Evolutionary conservation across 306 rosid genomes (phyloP), one percentile per base, ranked within the genome.

Genomic region (Malus fusca): DNA sequence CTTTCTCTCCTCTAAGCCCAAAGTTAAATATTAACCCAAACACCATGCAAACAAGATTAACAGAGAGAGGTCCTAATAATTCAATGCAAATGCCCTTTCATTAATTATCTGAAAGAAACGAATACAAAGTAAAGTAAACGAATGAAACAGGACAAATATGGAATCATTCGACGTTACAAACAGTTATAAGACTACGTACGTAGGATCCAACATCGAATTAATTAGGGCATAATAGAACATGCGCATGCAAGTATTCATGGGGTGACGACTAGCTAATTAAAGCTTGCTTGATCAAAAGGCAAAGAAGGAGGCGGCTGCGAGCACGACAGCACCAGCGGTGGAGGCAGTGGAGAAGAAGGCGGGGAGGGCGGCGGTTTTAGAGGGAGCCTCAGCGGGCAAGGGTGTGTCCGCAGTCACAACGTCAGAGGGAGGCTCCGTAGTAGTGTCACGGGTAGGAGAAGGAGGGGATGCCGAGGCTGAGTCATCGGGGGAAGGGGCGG

Each of bases 401-500:
- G 55, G 33, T 28, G 35, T 42, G 19, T 18, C 76, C 3, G 89
- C 81, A 0, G 82, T 59, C 6, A 68, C 67, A 14, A 31, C 3
- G 22, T 48, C 85, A 28, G 65, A 48, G 71, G 26, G 59, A 43
- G 35, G 15, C 13, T 69, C 73, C 5, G 56, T 5, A 6, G 21
- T 15, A 6, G 14, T 22, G 15, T 51, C 79, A 7, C 8, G 14
- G 1, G 17, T 14, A 0, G 79, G 55, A 6, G 76, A 84, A 0
- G 89, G 84, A 15, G 83, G 68, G 9, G 68, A 30, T 37, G 43
- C 6, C 9, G 67, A 62, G 35, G 40, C 18, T 5, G 68, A 64
- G 43, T 64, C 81, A 5, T 42, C 79, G 21, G 68, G 23, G 75
- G 60, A 52, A 11, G 82, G 93, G 53, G 93, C 82, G 0, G 97